phyloP scores from a whole-genome alignment of 1,284 basidiomycete species.

The Ustilago loliicola region DNA sequence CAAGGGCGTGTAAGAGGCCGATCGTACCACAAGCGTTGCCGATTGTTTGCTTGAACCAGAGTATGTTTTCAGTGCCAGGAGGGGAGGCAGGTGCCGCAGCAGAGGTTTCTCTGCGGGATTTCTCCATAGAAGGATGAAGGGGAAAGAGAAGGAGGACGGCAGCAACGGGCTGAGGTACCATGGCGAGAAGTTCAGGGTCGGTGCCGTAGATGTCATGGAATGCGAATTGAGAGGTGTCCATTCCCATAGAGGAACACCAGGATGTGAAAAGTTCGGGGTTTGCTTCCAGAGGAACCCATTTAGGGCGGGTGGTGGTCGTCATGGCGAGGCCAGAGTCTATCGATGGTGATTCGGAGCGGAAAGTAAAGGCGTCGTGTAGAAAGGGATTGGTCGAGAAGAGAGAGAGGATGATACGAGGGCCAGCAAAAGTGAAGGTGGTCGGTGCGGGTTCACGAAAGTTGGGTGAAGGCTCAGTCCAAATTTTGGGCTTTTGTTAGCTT shows the following conservation, averaged over 20 bases:
- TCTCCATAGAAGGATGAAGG: constrained; percentile 69
- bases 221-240: constrained; percentile 68
- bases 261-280: constrained; percentile 68
- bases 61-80: constrained; percentile 24
- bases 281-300: constrained; percentile 70
- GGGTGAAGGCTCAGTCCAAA: background rate
- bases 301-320: constrained; percentile 21
- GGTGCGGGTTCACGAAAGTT: background rate
- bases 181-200: constrained; percentile 72
- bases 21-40: constrained; percentile 71
- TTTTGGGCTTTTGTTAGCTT: background rate
- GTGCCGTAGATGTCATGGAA: constrained; percentile 74
- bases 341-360: background rate
- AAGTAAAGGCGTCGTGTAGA: background rate
- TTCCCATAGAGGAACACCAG: constrained; percentile 63
- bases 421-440: constrained; percentile 1
- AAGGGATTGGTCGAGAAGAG: background rate
- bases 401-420: background rate
- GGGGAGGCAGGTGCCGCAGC: constrained; percentile 20
- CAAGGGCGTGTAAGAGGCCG: constrained; percentile 67
- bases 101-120: constrained; percentile 46
- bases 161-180: constrained; percentile 72
- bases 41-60: constrained; percentile 70
- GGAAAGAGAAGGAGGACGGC: constrained; percentile 74
- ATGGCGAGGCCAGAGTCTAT: background rate